A percentile compares a stretch with the other conserved stretches of the same genome.
These are phyloP conservation scores for Ramaria sp. DNA, from an alignment of 768 basidiomycete species.

Conservation along the genomic window DNA sequence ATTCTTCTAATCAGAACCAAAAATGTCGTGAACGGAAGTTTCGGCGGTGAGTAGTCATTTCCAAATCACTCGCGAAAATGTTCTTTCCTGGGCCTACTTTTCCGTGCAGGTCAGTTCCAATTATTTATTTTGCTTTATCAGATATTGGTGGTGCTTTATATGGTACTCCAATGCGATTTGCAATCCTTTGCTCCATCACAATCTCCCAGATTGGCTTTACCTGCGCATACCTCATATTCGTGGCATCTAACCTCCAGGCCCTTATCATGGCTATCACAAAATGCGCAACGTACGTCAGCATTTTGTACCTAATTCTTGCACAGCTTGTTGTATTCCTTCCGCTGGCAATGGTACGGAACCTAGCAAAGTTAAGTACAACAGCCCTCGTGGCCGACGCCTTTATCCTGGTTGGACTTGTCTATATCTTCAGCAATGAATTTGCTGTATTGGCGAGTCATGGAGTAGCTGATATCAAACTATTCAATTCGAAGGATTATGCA, in stretches of 20 bases:
- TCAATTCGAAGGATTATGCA: constrained; percentile 85
- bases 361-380: constrained; percentile 89
- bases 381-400: constrained; percentile 92
- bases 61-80: no score
- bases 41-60: constrained; percentile 54
- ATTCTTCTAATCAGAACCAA: constrained; percentile 82
- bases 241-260: constrained; percentile 84
- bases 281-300: constrained; percentile 54
- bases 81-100: not conserved
- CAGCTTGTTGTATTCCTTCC: constrained; percentile 86
- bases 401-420: constrained; percentile 79
- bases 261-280: constrained; percentile 75
- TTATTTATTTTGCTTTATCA: constrained; percentile 19
- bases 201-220: constrained; percentile 88
- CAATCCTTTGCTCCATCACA: constrained; percentile 79
- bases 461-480: constrained; percentile 68
- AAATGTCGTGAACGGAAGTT: constrained; percentile 81
- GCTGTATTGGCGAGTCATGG: constrained; percentile 55
- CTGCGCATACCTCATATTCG: constrained; percentile 89
- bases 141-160: constrained; percentile 92
- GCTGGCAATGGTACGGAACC: constrained; percentile 77
- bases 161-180: constrained; percentile 85
- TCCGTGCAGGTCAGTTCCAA: not conserved
- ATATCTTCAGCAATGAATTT: constrained; percentile 83
- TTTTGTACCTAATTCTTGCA: constrained; percentile 67